Evolutionary conservation across 2,329 filamentous ascomycete genomes (phyloP).

Genomic region (Alternaria solani): DNA sequence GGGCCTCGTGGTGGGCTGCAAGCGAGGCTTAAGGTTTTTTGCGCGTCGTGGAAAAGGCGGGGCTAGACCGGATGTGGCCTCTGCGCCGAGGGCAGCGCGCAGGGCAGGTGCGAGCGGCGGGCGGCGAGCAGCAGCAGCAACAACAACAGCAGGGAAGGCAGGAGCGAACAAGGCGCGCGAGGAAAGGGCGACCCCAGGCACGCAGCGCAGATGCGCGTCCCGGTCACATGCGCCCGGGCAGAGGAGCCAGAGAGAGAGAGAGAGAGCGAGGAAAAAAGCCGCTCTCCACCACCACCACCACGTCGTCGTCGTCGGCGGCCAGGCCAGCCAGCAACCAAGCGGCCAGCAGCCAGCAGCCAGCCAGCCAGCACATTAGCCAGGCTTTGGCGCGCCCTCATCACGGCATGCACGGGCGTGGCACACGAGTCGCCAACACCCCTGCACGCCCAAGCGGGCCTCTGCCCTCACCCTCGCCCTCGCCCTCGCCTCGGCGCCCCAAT

Average conservation of each 20-base stretch:
- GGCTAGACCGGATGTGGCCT: constrained; percentile 20
- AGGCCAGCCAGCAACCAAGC: too few species aligned
- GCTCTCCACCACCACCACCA: constrained; percentile 7
- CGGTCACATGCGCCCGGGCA: constrained; percentile 1
- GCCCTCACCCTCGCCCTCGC: constrained; percentile 9
- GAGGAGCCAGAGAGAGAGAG: neutral
- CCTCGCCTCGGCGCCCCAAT: constrained; percentile 27
- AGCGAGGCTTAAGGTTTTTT: constrained; percentile 21
- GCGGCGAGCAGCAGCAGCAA: too few species aligned
- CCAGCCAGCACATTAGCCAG: constrained; percentile 12
- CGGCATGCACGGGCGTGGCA: constrained; percentile 26
- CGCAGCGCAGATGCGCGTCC: neutral
- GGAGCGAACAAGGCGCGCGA: constrained; percentile 13
- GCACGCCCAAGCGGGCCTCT: constrained; percentile 7
- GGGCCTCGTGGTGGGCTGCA: constrained; percentile 24
- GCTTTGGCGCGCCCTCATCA: constrained; percentile 20
- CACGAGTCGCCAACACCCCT: constrained; percentile 33
- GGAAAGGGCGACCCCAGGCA: constrained; percentile 10
- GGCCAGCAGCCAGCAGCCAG: too few species aligned
- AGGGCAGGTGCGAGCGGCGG: constrained; percentile 11
- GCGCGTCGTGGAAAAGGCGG: constrained; percentile 2
- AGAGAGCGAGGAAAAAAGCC: constrained; percentile 1
- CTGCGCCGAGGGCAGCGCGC: constrained; percentile 14
- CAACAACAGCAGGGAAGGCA: constrained; percentile 2
- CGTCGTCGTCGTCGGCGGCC: neutral